A percentile compares a stretch with the other conserved stretches of the same genome.
These are phyloP conservation scores for Cytospora chrysosperma DNA, from an alignment of 2,329 filamentous ascomycete species.

Conservation along the genomic window DNA sequence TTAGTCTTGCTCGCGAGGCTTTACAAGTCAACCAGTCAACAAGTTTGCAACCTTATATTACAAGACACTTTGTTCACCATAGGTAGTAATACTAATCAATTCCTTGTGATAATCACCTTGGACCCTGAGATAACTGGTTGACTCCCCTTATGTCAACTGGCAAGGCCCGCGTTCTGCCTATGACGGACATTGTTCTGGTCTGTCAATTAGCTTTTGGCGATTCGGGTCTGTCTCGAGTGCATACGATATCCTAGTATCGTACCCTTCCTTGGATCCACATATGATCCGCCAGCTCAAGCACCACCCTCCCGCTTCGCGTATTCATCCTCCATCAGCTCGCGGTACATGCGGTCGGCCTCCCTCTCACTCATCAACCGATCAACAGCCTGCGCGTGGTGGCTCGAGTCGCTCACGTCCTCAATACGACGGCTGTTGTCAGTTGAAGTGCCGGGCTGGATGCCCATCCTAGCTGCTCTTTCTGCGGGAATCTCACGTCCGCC, in stretches of 20 bases:
- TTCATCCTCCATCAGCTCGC: slow-evolving; percentile 55
- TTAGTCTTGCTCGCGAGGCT: too few species aligned
- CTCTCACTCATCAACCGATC: slow-evolving; percentile 33
- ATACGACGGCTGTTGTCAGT: not conserved
- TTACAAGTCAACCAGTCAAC: not conserved
- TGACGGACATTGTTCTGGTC: too few species aligned
- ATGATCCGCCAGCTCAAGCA: slow-evolving; percentile 33
- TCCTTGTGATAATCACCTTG: too few species aligned
- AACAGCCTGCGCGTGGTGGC: not conserved
- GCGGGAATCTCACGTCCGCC: slow-evolving; percentile 9
- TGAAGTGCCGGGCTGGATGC: not conserved
- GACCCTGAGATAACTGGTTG: too few species aligned
- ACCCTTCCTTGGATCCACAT: not conserved
- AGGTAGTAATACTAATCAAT: too few species aligned
- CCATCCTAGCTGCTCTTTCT: not conserved
- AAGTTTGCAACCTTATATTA: too few species aligned
- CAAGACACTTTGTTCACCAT: too few species aligned
- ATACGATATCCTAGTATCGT: not conserved
- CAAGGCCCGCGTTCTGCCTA: too few species aligned
- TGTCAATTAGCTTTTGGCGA: too few species aligned
- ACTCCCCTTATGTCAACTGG: too few species aligned
- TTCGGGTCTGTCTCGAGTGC: too few species aligned
- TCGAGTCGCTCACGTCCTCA: slow-evolving; percentile 10
- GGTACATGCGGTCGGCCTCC: slow-evolving; percentile 50
- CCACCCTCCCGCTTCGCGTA: slow-evolving; percentile 56